Conservation (phyloP, 2,329 filamentous ascomycete species). For the Tetracladium maxilliforme region DNA sequence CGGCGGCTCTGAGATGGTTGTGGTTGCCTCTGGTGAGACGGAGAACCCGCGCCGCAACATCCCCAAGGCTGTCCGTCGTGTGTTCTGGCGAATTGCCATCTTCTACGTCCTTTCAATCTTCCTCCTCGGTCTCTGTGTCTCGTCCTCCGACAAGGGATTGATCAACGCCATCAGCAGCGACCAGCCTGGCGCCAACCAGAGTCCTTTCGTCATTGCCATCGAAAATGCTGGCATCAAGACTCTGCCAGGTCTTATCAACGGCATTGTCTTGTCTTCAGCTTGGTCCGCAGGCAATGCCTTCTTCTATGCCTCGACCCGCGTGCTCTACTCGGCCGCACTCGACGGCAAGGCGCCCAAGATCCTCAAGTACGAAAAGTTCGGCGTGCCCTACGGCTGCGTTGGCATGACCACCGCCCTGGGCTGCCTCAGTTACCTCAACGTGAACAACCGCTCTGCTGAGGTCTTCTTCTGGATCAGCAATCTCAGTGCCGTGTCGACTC, state of each 20-base stretch:
- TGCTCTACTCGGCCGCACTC: conserved; percentile 29
- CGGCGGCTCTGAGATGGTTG: conserved; percentile 27
- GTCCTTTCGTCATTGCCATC: conserved; percentile 55
- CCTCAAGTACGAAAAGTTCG: conserved; percentile 42
- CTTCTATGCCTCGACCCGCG: conserved; percentile 13
- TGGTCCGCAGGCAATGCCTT: conserved; percentile 16
- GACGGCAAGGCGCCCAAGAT: conserved; percentile 52
- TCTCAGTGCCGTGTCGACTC: conserved; percentile 57
- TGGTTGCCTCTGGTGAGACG: conserved; percentile 47
- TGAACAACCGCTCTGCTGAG: conserved; percentile 28
- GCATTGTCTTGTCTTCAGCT: conserved; percentile 52
- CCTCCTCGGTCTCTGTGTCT: conserved; percentile 55
- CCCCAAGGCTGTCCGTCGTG: conserved; percentile 61
- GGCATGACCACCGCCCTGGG: conserved; percentile 49
- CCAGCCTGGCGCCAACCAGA: conserved; percentile 53
- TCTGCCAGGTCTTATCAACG: conserved; percentile 59
- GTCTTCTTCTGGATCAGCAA: conserved; percentile 27
- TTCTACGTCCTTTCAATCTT: conserved; percentile 68
- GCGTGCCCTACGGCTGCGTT: conserved; percentile 54
- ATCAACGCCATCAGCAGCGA: conserved; percentile 40
- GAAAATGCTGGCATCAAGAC: conserved; percentile 45
- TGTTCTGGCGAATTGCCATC: conserved; percentile 61
- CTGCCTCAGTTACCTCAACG: conserved; percentile 57
- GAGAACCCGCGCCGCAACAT: conserved; percentile 56
- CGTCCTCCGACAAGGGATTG: conserved; percentile 51